Percentiles rank a stretch among this genome's conserved stretches.
Conservation (phyloP, 2,329 filamentous ascomycete genomes). For the Intubia oerlemansii region DNA sequence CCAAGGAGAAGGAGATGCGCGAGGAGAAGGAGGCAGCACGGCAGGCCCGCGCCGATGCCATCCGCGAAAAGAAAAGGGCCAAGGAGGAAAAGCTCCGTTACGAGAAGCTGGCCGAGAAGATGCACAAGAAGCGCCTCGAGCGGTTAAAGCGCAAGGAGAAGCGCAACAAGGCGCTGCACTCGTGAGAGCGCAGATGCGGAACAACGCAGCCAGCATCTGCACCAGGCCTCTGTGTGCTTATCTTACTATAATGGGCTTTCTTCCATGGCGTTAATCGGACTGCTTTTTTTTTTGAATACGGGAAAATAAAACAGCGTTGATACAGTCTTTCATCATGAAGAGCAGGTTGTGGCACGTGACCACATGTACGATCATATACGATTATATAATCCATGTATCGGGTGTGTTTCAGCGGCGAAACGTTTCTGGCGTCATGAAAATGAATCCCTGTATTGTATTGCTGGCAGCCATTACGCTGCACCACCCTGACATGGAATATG, state of each 20-base stretch:
- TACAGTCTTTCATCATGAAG: too few species aligned
- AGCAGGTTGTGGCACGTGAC: too few species aligned
- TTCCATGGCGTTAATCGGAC: background rate
- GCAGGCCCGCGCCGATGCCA: conserved; percentile 53
- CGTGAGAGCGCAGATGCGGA: too few species aligned
- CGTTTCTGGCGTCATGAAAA: background rate
- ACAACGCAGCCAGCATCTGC: background rate
- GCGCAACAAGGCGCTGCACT: conserved; percentile 67
- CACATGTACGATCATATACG: too few species aligned
- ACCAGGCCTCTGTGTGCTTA: background rate
- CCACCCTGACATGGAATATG: too few species aligned
- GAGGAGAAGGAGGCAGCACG: conserved; percentile 68
- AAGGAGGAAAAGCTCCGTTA: conserved; percentile 91
- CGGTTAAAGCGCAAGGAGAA: conserved; percentile 89
- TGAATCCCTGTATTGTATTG: too few species aligned
- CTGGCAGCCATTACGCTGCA: too few species aligned
- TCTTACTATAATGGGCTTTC: background rate
- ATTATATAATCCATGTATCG: too few species aligned
- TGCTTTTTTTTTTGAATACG: background rate
- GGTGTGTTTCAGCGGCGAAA: background rate
- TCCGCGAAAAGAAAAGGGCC: conserved; percentile 66
- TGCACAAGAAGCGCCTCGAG: conserved; percentile 91
- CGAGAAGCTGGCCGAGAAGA: conserved; percentile 87
- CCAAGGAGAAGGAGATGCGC: conserved; percentile 88
- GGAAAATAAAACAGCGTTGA: background rate